phyloP scores from a whole-genome alignment of 2,329 filamentous ascomycete genomes.

The Aspergillus phoenicis region DNA sequence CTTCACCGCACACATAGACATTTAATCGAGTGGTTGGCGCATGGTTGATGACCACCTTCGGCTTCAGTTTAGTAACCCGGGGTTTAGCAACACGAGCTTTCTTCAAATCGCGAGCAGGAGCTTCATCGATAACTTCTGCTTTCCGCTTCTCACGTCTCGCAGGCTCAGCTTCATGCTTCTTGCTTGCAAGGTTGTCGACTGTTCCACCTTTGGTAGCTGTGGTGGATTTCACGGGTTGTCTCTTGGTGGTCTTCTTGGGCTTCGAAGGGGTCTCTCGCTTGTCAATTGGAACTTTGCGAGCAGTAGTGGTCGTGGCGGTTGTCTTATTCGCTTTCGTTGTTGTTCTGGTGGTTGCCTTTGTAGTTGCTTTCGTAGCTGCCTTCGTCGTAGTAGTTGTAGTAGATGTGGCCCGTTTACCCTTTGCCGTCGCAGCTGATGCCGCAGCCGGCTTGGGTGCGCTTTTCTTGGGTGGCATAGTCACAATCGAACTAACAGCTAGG shows the following conservation, averaged over 20 bases:
- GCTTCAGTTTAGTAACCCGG: slow-evolving; percentile 35
- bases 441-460: slow-evolving; percentile 25
- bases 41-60: slow-evolving; percentile 61
- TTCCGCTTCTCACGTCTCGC: slow-evolving; percentile 37
- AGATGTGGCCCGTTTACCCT: slow-evolving; percentile 21
- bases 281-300: slow-evolving; percentile 23
- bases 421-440: slow-evolving; percentile 16
- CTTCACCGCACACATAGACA: slow-evolving; percentile 79
- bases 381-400: slow-evolving; percentile 13
- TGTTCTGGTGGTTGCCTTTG: slow-evolving; percentile 24
- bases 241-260: slow-evolving; percentile 20
- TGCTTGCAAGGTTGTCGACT: slow-evolving; percentile 22
- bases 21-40: slow-evolving; percentile 62
- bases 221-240: slow-evolving; percentile 22
- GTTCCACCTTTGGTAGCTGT: slow-evolving; percentile 28
- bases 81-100: slow-evolving; percentile 32
- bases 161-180: slow-evolving; percentile 20
- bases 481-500: not conserved
- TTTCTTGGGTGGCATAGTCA: slow-evolving; percentile 36
- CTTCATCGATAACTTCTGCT: slow-evolving; percentile 32
- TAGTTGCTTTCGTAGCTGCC: slow-evolving; percentile 16
- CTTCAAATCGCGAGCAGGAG: slow-evolving; percentile 33
- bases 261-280: slow-evolving; percentile 23
- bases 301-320: slow-evolving; percentile 27
- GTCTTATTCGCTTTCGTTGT: slow-evolving; percentile 28